Evolutionary conservation across 1,284 basidiomycete genomes (phyloP), one percentile per base, ranked within the genome.

Genomic region (Cerrena zonata): DNA sequence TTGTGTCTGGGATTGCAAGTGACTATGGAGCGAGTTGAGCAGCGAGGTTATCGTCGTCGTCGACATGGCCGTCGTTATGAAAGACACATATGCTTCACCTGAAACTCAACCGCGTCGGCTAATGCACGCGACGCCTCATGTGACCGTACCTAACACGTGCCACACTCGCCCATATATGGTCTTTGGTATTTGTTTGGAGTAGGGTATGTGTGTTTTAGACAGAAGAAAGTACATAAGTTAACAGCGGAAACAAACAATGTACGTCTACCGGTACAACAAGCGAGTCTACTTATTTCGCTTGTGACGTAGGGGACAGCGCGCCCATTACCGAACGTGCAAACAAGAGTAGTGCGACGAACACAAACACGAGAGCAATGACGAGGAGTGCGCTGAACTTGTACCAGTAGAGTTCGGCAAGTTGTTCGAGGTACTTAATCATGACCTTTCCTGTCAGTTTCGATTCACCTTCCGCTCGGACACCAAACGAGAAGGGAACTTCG

Each of bases 1-100:
- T 56, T 84, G 79, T 0, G 86, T 89, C 67, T 90, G 87, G 2
- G 81, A 71, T 63, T 85, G 85, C 2, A 91, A 70, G 62, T 88
- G 84, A 11, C 82, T 78, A 57, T 90, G 87, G 22, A 91, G 66
- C n/a, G 85, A 84, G 63, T 86, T 80, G 5, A 90, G 72, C 7
- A 90, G 73, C 10, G 84, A 74, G 44, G 84, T 86, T 25, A 71
- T 69, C 22, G 62, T 61, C 38, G 62, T 63, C 49, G 49, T 24
- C 59, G 58, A 59, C 40, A 39, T 56, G 45, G 57, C 57, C 49
- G 47, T 21, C 40, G 58, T 24, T 34, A 27, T 27, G 30, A 34
- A 15, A 15, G 30, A 15, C n/a, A n/a, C n/a, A n/a, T n/a, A n/a
- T n/a, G n/a, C n/a, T n/a, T n/a, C n/a, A n/a, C n/a, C n/a, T 15